Evolutionary conservation across 2,329 filamentous ascomycete species (phyloP), one percentile per base, ranked within the genome.

Genomic region (Penicillium psychrosexuale): DNA sequence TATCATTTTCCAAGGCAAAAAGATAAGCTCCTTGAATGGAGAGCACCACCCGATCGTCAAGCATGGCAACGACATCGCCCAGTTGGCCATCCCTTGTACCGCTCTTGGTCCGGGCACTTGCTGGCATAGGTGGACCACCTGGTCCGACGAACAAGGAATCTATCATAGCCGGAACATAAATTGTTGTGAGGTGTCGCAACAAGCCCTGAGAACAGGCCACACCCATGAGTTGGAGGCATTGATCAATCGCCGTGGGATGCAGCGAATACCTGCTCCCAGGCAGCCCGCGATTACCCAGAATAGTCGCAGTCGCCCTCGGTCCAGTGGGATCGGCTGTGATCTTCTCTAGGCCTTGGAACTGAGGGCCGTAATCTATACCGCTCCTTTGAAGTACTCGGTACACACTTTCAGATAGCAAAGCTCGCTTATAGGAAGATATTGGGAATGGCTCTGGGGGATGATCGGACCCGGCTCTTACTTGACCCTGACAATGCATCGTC

Each of bases 161-260:
- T 34, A 60, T 55, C n/a, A 43, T 37, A 13, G 52, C 53, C 4
- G 58, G 58, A 8, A 61, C 51, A 15, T 48, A 55, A 13, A 56
- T 36, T 2, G 43, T 28, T 5, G 38, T 36, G 8, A 53, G 46
- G 7, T 44, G 30, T 0, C 59, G 53, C 3, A 45, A 8, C 17
- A 57, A 11, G 6, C 56, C 53, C 15, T 55, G 48, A 8, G 47
- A 44, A 27, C 43, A 34, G 1, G 58, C 58, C 19, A 58, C 49
- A 12, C 44, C 47, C 39, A 61, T 37, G 1, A 61, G 51, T 36
- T 61, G 59, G 9, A 61, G 45, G 34, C 53, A 53, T 37, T 61
- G 56, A 22, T 61, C 59, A 31, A 61, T 59, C 1, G 44, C 44
- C 28, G 53, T 50, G 27, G 58, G 56, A 51, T 61, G 51, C 8